Evolutionary conservation across 1,139 yeast species (phyloP), one percentile per base, ranked within the genome.

Genomic region (Pichia sp.): DNA sequence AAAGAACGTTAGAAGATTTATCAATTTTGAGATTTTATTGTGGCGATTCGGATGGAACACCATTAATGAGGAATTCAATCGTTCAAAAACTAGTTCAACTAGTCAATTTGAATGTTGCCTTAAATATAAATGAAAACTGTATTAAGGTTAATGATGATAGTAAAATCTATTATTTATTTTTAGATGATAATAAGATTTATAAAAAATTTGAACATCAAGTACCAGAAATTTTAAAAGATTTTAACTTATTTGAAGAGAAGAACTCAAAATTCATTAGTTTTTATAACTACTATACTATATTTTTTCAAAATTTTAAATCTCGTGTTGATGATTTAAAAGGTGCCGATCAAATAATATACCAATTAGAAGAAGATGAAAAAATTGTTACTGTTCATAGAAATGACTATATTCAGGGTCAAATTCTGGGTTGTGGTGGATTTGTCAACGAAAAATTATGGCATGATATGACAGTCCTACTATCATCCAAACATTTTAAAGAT

Each of bases 21-120:
- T 47, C 55, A 3, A 51, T 60, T 10, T 45, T 58, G 16, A 51
- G 64, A 29, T 53, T 55, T 42, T 61, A 61, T 31, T 50, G 53
- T 13, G 62, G 62, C 5, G 62, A 59, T 45, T 44, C 57, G 3
- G 27, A 41, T 18, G 53, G 55, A 1, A 47, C 45, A 8, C 48
- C 52, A 11, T 18, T 54, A n/a, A 41, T 55, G 11, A 39, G 50
- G 4, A 46, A 47, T 39, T 46, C 58, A 13, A 53, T 58, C 19
- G 44, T 60, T 19, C 55, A 54, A 11, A 53, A 54, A 14, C 4
- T 34, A 11, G 22, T 59, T 31, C 42, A 38, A 18, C 13, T 50
- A 14, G 44, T 51, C 3, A 46, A 45, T 22, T 18, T 41, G 22
- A 39, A 25, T 45, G 19, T 36, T 13, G 11, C n/a, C 18, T 18